Evolutionary conservation across 768 basidiomycete genomes (phyloP).

Genomic region (Lentinula boryana): DNA sequence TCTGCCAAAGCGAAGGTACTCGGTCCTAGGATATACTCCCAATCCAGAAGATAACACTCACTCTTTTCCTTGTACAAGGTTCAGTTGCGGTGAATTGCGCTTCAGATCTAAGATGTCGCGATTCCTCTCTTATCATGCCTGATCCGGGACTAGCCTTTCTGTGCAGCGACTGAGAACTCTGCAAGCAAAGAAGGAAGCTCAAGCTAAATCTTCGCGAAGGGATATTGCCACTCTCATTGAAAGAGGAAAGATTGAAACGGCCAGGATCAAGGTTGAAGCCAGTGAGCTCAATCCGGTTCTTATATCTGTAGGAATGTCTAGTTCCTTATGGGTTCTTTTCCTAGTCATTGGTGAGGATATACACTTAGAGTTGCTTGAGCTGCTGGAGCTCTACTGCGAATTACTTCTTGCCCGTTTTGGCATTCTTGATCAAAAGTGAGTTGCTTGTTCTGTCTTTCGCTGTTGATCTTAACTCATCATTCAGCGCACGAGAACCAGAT

Average conservation of each 20-base stretch:
- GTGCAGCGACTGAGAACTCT: constrained; percentile 81
- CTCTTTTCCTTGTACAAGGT: constrained; percentile 24
- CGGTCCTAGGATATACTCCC: neutral
- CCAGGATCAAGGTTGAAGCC: constrained; percentile 79
- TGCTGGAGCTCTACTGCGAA: constrained; percentile 93
- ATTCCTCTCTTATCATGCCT: constrained; percentile 7
- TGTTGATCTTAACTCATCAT: constrained; percentile 8
- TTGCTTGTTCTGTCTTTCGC: constrained; percentile 4
- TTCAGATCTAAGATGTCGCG: neutral
- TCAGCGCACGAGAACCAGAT: constrained; percentile 67
- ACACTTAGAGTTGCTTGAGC: constrained; percentile 81
- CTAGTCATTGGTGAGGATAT: constrained; percentile 82
- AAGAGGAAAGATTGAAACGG: constrained; percentile 77
- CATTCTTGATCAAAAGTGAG: constrained; percentile 83
- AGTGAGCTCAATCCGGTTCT: constrained; percentile 34
- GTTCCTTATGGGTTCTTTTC: constrained; percentile 1
- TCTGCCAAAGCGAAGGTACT: constrained; percentile 55
- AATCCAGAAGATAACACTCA: neutral
- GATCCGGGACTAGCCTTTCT: constrained; percentile 48
- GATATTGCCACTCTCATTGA: constrained; percentile 81
- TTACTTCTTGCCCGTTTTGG: constrained; percentile 90
- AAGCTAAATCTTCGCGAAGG: constrained; percentile 61
- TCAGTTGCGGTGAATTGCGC: constrained; percentile 35
- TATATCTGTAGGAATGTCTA: neutral
- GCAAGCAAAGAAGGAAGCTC: constrained; percentile 89